Percentiles rank a stretch among this genome's conserved stretches.
Evolutionary conservation across 139 green algal genomes (phyloP).

Genomic region (Haematococcus sp.): DNA sequence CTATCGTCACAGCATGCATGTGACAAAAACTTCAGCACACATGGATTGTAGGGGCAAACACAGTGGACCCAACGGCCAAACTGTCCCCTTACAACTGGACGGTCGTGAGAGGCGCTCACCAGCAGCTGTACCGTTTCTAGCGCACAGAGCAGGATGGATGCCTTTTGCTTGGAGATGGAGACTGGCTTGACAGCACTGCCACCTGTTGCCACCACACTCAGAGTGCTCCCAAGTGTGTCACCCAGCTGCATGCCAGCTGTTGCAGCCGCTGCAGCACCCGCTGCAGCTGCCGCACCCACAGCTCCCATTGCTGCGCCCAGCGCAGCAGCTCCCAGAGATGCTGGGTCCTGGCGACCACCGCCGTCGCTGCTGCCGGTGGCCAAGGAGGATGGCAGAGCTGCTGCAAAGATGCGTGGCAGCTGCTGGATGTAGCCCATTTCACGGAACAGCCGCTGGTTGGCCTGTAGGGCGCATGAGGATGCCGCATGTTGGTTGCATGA

Average conservation of each 20-base stretch:
- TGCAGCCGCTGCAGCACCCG: slow-evolving; percentile 24
- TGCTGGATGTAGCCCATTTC: slow-evolving; percentile 54
- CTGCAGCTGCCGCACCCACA: slow-evolving; percentile 17
- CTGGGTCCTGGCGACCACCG: not conserved
- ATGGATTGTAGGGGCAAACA: too few species aligned
- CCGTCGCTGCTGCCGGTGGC: not conserved
- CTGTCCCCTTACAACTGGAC: not conserved
- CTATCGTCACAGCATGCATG: not conserved
- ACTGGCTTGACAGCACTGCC: too few species aligned
- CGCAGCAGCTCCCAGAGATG: not conserved
- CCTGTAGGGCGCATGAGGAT: slow-evolving; percentile 15
- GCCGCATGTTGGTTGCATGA: not conserved
- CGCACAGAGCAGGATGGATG: slow-evolving; percentile 61
- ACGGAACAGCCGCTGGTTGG: slow-evolving; percentile 84
- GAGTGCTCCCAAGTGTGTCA: too few species aligned
- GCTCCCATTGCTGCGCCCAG: slow-evolving; percentile 7
- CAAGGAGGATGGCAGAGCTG: slow-evolving; percentile 2
- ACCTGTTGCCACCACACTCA: too few species aligned
- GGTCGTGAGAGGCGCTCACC: slow-evolving; percentile 17
- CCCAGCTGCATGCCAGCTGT: not conserved
- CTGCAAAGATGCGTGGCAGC: slow-evolving; percentile 43
- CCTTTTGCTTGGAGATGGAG: slow-evolving; percentile 47
- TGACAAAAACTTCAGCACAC: not conserved
- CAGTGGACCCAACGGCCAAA: too few species aligned
- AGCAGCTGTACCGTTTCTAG: slow-evolving; percentile 64